phyloP scores from a whole-genome alignment of 495 filamentous ascomycete genomes.

The Tuber borchii region DNA sequence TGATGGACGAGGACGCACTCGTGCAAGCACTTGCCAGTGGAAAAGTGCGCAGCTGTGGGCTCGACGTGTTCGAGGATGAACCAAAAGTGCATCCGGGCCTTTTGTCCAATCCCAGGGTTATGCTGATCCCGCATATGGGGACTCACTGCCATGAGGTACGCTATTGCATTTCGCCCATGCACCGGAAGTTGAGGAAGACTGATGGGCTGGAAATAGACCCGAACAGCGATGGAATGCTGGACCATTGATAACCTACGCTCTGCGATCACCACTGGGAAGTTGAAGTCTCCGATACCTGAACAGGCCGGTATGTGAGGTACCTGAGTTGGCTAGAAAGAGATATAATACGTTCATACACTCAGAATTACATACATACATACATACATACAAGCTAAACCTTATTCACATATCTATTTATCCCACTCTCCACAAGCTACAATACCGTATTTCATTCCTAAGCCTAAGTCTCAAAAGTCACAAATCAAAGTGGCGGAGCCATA shows the following conservation, averaged over 20 bases:
- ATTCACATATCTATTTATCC: not conserved
- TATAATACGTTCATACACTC: no score
- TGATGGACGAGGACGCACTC: conserved; percentile 71
- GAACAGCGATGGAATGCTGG: conserved; percentile 72
- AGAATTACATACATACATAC: not conserved
- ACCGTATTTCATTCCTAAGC: not conserved
- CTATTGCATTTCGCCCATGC: not conserved
- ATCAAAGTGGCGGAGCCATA: not conserved
- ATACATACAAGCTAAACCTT: not conserved
- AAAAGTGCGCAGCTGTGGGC: conserved; percentile 60
- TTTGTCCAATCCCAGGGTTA: conserved; percentile 60
- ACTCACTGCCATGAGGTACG: conserved; percentile 56
- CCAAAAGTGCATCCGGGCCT: conserved; percentile 65
- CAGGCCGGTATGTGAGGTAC: conserved; percentile 44
- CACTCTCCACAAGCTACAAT: not conserved
- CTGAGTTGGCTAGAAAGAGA: not conserved
- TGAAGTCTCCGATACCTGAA: conserved; percentile 67
- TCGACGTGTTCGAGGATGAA: conserved; percentile 79
- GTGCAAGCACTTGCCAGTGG: conserved; percentile 63
- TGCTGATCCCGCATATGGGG: conserved; percentile 76
- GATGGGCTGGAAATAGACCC: conserved; percentile 48
- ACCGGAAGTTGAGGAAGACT: conserved; percentile 4
- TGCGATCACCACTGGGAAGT: conserved; percentile 57
- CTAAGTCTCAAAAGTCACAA: not conserved
- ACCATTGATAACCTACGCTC: conserved; percentile 60